These are phyloP conservation scores for Skeletonema marinoi DNA, from an alignment of 108 stramenopile genomes.

Conservation along the genomic window DNA sequence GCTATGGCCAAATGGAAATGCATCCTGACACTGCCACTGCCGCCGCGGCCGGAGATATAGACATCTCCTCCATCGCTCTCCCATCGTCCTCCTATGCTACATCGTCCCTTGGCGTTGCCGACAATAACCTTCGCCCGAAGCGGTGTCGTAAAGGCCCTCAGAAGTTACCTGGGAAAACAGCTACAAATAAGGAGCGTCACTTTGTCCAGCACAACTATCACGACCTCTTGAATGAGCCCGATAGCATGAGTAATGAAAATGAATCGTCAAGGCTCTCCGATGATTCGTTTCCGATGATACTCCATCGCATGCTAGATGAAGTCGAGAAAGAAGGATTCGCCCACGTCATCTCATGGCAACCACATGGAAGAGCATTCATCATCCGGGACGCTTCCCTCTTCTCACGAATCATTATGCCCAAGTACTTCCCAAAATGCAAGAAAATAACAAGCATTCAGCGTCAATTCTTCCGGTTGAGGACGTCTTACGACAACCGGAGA, in stretches of 20 bases:
- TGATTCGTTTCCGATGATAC: conserved; percentile 40
- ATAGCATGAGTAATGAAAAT: not conserved
- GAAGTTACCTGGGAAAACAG: conserved; percentile 74
- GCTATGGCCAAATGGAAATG: too few species aligned
- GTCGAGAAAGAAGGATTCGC: conserved; percentile 25
- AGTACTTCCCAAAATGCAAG: conserved; percentile 34
- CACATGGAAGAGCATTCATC: conserved; percentile 40
- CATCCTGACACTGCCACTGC: too few species aligned
- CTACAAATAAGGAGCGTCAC: conserved; percentile 67
- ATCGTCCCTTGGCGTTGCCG: not conserved
- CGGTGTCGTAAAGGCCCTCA: conserved; percentile 65
- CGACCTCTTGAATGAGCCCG: conserved; percentile 57
- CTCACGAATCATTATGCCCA: conserved; percentile 30
- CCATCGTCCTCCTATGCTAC: too few species aligned
- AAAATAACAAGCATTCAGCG: conserved; percentile 60
- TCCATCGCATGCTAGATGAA: conserved; percentile 32
- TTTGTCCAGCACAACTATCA: conserved; percentile 80
- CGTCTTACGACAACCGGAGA: too few species aligned
- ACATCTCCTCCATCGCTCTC: too few species aligned
- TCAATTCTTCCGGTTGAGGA: too few species aligned
- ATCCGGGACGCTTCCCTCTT: conserved; percentile 33
- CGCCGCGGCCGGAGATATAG: too few species aligned
- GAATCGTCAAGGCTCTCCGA: not conserved
- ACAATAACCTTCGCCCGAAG: conserved; percentile 41
- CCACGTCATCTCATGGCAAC: conserved; percentile 58